phyloP scores from a whole-genome alignment of 768 basidiomycete genomes.

The Porpolomopsis calyptriformis region DNA sequence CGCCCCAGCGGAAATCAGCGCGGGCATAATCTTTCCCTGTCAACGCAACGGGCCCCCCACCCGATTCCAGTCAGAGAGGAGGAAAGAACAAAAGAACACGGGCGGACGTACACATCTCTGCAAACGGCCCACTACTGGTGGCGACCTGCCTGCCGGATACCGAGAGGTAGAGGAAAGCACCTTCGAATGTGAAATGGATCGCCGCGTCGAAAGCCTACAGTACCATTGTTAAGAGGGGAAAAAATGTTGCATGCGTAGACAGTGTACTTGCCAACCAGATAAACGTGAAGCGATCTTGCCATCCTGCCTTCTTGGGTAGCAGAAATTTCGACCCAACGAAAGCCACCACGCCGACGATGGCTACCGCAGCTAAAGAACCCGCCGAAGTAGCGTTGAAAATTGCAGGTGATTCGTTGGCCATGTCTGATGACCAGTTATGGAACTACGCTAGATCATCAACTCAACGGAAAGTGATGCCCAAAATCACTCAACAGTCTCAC shows the following conservation, averaged over 20 bases:
- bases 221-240: background rate
- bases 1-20: conserved; percentile 77
- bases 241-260: background rate
- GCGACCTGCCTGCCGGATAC: conserved; percentile 65
- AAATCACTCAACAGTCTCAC: no score
- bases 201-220: conserved; percentile 66
- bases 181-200: conserved; percentile 72
- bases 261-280: conserved; percentile 57
- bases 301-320: conserved; percentile 51
- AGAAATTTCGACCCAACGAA: conserved; percentile 41
- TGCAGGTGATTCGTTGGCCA: no score
- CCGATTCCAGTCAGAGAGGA: background rate
- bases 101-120: conserved; percentile 54
- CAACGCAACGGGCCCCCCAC: no score
- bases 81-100: background rate
- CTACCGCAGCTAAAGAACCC: conserved; percentile 52
- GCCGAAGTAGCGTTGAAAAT: conserved; percentile 53
- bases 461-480: no score
- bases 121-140: conserved; percentile 56
- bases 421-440: no score
- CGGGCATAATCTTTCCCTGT: conserved; percentile 73
- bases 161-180: conserved; percentile 70
- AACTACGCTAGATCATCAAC: no score
- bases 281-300: conserved; percentile 61
- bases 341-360: conserved; percentile 39